Evolutionary conservation across 192 early-diverging fungal genomes (phyloP).

Genomic region (Powellomyces hirtus): DNA sequence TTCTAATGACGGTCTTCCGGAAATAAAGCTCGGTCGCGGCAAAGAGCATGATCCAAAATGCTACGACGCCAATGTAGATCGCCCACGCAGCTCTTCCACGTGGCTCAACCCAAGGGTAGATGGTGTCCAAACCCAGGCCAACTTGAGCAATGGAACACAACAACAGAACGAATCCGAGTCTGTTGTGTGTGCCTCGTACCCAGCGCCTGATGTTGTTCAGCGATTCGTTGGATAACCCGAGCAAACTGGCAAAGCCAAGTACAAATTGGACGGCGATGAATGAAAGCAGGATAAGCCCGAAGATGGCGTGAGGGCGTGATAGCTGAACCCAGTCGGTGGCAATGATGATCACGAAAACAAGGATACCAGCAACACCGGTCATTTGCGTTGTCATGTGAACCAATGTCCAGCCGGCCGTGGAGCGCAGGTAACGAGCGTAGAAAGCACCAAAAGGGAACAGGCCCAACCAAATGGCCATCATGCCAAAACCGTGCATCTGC

Average conservation of each 20-base stretch:
- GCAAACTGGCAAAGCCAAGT: conserved; percentile 29
- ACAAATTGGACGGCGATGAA: conserved; percentile 33
- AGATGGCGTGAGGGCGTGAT: conserved; percentile 32
- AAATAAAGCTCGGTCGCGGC: conserved; percentile 14
- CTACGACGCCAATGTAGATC: conserved; percentile 26
- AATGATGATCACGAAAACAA: conserved; percentile 28
- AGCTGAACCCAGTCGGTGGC: conserved; percentile 22
- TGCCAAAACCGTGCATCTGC: conserved; percentile 39
- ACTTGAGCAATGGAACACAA: conserved; percentile 31
- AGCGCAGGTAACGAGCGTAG: conserved; percentile 39
- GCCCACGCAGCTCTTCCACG: conserved; percentile 28
- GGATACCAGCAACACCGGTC: conserved; percentile 17
- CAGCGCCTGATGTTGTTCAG: conserved; percentile 11
- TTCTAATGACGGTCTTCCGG: not conserved
- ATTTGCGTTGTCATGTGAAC: conserved; percentile 38
- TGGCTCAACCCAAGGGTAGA: conserved; percentile 37
- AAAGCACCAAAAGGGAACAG: conserved; percentile 36
- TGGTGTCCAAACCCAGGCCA: conserved; percentile 33
- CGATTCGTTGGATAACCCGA: conserved; percentile 36
- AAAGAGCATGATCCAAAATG: conserved; percentile 32
- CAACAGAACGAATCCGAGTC: conserved; percentile 24
- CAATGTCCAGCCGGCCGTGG: conserved; percentile 28
- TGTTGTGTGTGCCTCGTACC: conserved; percentile 19
- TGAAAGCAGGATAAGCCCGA: conserved; percentile 31
- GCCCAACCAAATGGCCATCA: conserved; percentile 40